Percentiles rank a stretch among this genome's conserved stretches.
Conservation (phyloP, 2,329 filamentous ascomycete species). For the Claviceps citrina region DNA sequence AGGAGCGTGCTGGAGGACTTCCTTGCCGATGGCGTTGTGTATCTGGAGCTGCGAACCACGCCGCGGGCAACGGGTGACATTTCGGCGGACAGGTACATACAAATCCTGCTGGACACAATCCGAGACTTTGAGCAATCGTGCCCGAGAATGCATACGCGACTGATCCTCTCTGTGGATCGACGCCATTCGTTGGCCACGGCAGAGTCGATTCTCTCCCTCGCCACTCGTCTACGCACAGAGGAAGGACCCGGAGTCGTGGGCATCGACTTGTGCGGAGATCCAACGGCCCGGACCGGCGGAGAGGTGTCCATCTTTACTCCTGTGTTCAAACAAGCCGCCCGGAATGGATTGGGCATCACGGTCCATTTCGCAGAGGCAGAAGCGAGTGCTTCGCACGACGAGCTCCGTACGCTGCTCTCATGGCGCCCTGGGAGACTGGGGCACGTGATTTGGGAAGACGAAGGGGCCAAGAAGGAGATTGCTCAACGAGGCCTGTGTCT, state of each 20-base stretch:
- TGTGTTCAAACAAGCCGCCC: conserved; percentile 42
- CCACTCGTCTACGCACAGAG: conserved; percentile 30
- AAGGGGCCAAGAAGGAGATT: conserved; percentile 41
- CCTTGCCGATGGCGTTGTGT: conserved; percentile 53
- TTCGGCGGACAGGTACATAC: conserved; percentile 48
- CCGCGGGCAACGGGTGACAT: conserved; percentile 48
- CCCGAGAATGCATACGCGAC: conserved; percentile 37
- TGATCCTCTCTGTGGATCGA: conserved; percentile 65
- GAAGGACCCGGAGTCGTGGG: conserved; percentile 46
- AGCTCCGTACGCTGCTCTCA: conserved; percentile 47
- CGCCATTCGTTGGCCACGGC: conserved; percentile 45
- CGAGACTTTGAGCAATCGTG: conserved; percentile 28
- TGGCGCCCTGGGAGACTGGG: conserved; percentile 57
- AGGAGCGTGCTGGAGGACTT: conserved; percentile 51
- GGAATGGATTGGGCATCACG: conserved; percentile 44
- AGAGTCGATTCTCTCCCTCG: conserved; percentile 47
- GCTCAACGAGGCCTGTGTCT: conserved; percentile 41
- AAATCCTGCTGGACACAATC: conserved; percentile 51
- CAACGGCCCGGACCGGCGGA: conserved; percentile 33
- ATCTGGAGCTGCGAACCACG: conserved; percentile 69
- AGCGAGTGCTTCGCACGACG: conserved; percentile 37
- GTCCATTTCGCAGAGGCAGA: conserved; percentile 65
- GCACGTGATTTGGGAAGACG: conserved; percentile 62
- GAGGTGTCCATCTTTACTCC: conserved; percentile 43
- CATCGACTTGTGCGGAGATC: conserved; percentile 67